Evolutionary conservation across 352 stramenopile species (phyloP).

Genomic region (Phytophthora tentaculata): DNA sequence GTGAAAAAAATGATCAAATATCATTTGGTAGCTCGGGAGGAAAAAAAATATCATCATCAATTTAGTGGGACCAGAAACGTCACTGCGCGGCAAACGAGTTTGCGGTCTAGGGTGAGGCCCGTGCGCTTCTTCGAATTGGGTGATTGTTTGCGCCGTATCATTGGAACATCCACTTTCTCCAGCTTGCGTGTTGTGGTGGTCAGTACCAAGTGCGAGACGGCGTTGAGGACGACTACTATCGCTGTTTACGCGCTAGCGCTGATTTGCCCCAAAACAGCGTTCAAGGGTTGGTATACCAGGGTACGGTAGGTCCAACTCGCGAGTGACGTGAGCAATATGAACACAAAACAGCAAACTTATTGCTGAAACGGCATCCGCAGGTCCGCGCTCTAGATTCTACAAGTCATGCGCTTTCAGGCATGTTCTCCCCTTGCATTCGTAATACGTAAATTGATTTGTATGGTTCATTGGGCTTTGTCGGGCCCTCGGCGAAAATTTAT

Average conservation of each 20-base stretch:
- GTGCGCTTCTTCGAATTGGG: too few relatives aligned
- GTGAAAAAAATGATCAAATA: too few relatives aligned
- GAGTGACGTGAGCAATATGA: neutral
- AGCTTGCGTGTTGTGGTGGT: too few relatives aligned
- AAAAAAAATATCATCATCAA: too few relatives aligned
- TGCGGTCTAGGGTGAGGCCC: too few relatives aligned
- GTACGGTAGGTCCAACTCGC: neutral
- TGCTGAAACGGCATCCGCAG: neutral
- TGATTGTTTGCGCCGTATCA: too few relatives aligned
- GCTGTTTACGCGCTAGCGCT: neutral
- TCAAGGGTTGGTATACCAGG: neutral
- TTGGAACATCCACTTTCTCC: too few relatives aligned
- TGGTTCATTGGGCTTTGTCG: neutral
- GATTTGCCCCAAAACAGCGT: neutral
- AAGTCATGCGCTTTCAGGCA: neutral
- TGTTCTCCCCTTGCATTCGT: neutral
- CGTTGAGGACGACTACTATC: neutral
- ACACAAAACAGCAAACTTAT: neutral
- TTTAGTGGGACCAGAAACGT: too few relatives aligned
- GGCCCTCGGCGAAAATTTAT: neutral
- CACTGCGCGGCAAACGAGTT: too few relatives aligned
- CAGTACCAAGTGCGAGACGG: too few relatives aligned
- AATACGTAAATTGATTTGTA: neutral
- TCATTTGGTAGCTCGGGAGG: too few relatives aligned
- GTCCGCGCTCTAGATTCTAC: neutral